Evolutionary conservation across 148 eudicot species (phyloP), one percentile per base, ranked within the genome.

Genomic region (Arctostaphylos glauca): DNA sequence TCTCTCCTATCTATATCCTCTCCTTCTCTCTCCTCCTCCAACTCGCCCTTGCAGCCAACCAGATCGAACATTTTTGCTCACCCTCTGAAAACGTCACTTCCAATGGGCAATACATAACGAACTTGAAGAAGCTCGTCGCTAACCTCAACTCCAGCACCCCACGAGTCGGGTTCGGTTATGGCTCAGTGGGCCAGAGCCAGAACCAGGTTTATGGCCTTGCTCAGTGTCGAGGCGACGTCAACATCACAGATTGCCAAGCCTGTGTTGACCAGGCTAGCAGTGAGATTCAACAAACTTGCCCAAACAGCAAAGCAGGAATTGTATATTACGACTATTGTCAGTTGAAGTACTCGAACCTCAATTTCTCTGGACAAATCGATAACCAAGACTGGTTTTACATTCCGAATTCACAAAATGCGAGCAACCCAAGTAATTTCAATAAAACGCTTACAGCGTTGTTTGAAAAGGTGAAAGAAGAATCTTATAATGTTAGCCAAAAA

Each of bases 241-340:
- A 86, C 0, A 38, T 74, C 21, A 4, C 43, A 1, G 87, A 79
- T 52, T 89, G 91, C 44, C 43, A 59, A 74, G 19, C 76, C 2
- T 90, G 91, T 47, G 86, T 85, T 3, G n/a, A 25, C 3, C 44
- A 87, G 53, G 88, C 90, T 0, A 31, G 84, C 16, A 21, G 44
- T 9, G 77, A 83, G 52, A 81, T 82, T 14, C 84, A 62, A 2
- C 59, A 47, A 12, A 80, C 46, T 23, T 87, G 91, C 41, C 86
- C 87, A 3, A 0, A 73, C n/a, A 82, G 80, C 80, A 87, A 84
- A 68, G 86, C 79, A 3, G 89, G 79, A 3, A 67, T 84, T 48
- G 72, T 88, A 56, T 90, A 90, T 88, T 87, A 85, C 64, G 90
- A 89, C 68, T n/a, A 85, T 15, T 89, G 91, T 70, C 56, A 85